Evolutionary conservation across 2,329 filamentous ascomycete genomes (phyloP), one percentile per base, ranked within the genome.

Genomic region (Aspergillus sp.): DNA sequence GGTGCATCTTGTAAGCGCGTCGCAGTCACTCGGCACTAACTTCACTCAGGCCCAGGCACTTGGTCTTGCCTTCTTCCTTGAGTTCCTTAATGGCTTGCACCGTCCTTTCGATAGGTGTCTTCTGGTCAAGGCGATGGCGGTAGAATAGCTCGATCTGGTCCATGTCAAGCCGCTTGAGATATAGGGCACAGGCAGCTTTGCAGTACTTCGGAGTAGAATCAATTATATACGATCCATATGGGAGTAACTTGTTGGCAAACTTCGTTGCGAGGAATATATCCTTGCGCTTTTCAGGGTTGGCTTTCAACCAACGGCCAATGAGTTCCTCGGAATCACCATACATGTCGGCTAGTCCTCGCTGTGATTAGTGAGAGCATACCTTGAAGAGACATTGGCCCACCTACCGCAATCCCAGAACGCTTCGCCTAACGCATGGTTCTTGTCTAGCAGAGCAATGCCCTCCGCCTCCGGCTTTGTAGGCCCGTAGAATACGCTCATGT

Each of bases 181-280:
- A 71, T 43, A 60, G 60, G 6, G 67, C 67, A 34, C 70, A 72
- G 2, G 69, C 64, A 19, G 61, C 45, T 29, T 67, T 66, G 38
- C 60, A 62, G 50, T 76, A 74, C 37, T 69, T 70, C 0, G 66
- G 62, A 5, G 60, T 65, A 29, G 60, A 67, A 43, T 70, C 54
- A 11, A 69, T 50, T 8, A 49, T 48, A 7, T 42, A 45, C 27
- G 45, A 46, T 1, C 43, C 47, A 34, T 50, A 39, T 6, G 45
- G 34, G 2, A 42, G 39, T 10, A 39, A 40, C 33, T 45, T 50
- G 61, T 61, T 46, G 11, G 64, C 75, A 46, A 77, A 78, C 47
- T 79, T 79, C 9, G 74, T 76, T 1, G 72, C 72, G 1, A 80
- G 61, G 53, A 79, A 77, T 47, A 79, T 72, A 36, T 77, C 57